Conservation (phyloP, 176 grass and related monocot species). For the Raddia guianensis region DNA sequence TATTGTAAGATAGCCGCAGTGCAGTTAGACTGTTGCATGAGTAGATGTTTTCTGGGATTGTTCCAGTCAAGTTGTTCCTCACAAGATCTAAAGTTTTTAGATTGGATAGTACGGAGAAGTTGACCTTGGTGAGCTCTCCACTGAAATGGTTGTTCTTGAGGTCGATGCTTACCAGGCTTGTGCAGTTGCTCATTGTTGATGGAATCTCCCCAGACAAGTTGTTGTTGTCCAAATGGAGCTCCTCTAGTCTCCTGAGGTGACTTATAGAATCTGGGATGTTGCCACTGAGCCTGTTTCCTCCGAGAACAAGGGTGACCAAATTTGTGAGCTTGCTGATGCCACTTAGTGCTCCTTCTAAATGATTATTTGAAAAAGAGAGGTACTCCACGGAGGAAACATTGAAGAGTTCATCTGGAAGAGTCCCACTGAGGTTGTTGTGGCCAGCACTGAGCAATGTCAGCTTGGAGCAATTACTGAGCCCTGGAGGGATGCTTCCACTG, state of each 20-base stretch:
- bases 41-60: conserved; percentile 58
- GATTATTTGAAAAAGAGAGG: conserved; percentile 42
- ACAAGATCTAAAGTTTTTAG: conserved; percentile 41
- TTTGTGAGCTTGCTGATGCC: conserved; percentile 39
- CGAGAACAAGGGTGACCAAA: conserved; percentile 45
- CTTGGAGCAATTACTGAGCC: conserved; percentile 33
- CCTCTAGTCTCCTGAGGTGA: conserved; percentile 31
- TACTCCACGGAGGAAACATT: conserved; percentile 23
- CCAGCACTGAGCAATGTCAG: conserved; percentile 33
- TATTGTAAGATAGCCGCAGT: conserved; percentile 11
- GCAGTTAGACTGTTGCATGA: conserved; percentile 47
- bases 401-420: conserved; percentile 41
- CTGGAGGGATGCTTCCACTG: conserved; percentile 39
- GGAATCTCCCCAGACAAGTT: conserved; percentile 46
- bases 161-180: conserved; percentile 33
- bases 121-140: conserved; percentile 40
- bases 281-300: conserved; percentile 16
- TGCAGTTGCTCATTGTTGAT: conserved; percentile 37
- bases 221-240: conserved; percentile 39
- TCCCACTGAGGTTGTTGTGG: conserved; percentile 34
- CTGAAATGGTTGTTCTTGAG: conserved; percentile 46
- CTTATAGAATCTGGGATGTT: conserved; percentile 45
- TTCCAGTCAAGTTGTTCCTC: conserved; percentile 40
- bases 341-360: background rate
- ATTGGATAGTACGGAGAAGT: conserved; percentile 47